Evolutionary conservation across 441 rosid genomes (phyloP).

Genomic region (Bruguiera hainesii): DNA sequence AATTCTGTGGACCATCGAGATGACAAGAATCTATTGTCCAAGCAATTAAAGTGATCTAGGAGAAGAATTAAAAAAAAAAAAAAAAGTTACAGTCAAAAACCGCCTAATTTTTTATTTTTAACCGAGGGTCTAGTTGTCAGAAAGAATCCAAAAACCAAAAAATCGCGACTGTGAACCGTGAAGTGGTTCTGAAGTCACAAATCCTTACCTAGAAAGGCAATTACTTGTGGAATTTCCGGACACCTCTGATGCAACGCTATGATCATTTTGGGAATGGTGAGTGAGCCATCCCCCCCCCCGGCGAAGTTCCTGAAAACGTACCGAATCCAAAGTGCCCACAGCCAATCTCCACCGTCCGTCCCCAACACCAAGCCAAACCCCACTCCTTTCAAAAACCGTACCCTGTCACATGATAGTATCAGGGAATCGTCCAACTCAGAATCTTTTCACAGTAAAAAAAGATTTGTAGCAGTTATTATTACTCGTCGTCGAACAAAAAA

Average conservation of each 20-base stretch:
- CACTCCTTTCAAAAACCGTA: neutral
- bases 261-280: neutral
- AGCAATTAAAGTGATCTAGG: no score
- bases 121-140: no score
- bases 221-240: no score
- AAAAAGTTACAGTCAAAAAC: no score
- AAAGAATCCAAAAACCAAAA: no score
- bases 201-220: neutral
- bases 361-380: constrained; percentile 11
- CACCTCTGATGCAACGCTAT: neutral
- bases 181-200: neutral
- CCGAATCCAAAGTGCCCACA: neutral
- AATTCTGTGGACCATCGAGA: no score
- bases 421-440: constrained; percentile 16
- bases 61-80: no score
- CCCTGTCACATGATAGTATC: constrained; percentile 18
- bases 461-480: neutral
- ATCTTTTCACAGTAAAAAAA: neutral
- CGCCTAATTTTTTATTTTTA: no score
- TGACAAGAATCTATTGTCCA: no score
- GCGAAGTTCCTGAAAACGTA: constrained; percentile 15
- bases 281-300: constrained; percentile 13
- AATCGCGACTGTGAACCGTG: no score
- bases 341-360: constrained; percentile 25
- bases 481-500: neutral